Evolutionary conservation across 1,139 yeast genomes (phyloP).

Genomic region (Taiozyma sp.): DNA sequence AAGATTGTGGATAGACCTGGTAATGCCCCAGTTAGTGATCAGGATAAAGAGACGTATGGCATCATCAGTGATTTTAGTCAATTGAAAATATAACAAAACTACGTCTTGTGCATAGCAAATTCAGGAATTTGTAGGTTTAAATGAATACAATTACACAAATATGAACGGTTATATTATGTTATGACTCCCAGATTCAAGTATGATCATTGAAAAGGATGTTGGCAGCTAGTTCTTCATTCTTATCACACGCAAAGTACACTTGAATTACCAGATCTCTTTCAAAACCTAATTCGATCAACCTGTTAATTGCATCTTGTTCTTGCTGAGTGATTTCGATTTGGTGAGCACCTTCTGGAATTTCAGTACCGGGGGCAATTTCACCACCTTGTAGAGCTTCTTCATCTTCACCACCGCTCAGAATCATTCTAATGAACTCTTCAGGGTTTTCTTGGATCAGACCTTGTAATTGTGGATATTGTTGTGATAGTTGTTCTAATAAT

Average conservation of each 20-base stretch:
- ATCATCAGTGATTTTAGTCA: constrained; percentile 9
- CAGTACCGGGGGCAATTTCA: constrained; percentile 23
- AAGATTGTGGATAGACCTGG: constrained; percentile 71
- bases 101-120: background rate
- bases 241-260: constrained; percentile 97
- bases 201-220: constrained; percentile 60
- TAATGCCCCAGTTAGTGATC: constrained; percentile 47
- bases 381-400: constrained; percentile 35
- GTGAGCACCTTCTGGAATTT: constrained; percentile 26
- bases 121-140: background rate
- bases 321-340: constrained; percentile 61
- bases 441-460: constrained; percentile 79
- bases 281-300: constrained; percentile 91
- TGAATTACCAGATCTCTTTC: constrained; percentile 84
- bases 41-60: constrained; percentile 7
- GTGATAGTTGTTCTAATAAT: constrained; percentile 75
- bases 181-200: constrained; percentile 5
- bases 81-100: constrained; percentile 4
- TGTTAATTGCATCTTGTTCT: constrained; percentile 82
- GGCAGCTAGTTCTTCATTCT: constrained; percentile 95
- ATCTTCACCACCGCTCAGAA: constrained; percentile 59
- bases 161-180: background rate
- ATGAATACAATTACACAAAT: constrained; percentile 3
- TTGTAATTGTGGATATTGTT: constrained; percentile 87
- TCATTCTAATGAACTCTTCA: constrained; percentile 73